A percentile compares a stretch with the other conserved stretches of the same genome.
phyloP scores from a whole-genome alignment of 768 basidiomycete species.

The Strobilomyces confusus region DNA sequence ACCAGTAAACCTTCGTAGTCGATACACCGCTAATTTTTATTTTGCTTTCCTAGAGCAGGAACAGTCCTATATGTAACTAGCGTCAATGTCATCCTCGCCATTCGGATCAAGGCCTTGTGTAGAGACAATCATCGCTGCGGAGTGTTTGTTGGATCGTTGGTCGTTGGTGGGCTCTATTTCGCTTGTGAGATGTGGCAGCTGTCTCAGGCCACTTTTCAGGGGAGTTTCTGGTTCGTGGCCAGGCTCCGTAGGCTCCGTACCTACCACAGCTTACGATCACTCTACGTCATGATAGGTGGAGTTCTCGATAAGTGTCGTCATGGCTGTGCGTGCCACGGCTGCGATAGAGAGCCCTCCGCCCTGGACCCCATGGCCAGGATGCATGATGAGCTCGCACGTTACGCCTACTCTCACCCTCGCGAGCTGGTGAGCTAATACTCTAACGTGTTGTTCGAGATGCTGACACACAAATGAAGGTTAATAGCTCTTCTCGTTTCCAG shows the following conservation, averaged over 20 bases:
- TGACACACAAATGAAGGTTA: conserved; percentile 15
- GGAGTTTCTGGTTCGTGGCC: conserved; percentile 16
- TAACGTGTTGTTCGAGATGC: neutral
- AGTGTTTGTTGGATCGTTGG: conserved; percentile 10
- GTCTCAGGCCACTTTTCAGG: conserved; percentile 1
- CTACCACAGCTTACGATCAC: neutral
- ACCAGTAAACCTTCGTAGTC: neutral
- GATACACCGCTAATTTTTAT: neutral
- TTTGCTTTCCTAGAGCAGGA: conserved; percentile 12
- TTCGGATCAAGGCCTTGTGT: conserved; percentile 20
- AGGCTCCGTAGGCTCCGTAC: neutral
- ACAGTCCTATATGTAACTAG: conserved; percentile 14
- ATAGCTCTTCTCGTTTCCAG: conserved; percentile 16
- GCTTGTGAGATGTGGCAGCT: neutral
- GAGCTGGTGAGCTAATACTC: conserved; percentile 16
- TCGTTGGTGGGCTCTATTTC: conserved; percentile 13
- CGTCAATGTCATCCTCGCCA: conserved; percentile 21
- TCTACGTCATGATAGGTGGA: conserved; percentile 11
- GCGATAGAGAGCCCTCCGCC: conserved; percentile 16
- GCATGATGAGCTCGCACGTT: conserved; percentile 2
- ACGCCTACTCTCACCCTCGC: conserved; percentile 18
- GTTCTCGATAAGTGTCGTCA: conserved; percentile 6
- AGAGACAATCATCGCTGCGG: neutral
- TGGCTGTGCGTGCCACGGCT: conserved; percentile 14
- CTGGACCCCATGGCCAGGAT: conserved; percentile 14